Base-by-base conservation (phyloP, 768 basidiomycete species). In the Trametes gibbosa region DNA sequence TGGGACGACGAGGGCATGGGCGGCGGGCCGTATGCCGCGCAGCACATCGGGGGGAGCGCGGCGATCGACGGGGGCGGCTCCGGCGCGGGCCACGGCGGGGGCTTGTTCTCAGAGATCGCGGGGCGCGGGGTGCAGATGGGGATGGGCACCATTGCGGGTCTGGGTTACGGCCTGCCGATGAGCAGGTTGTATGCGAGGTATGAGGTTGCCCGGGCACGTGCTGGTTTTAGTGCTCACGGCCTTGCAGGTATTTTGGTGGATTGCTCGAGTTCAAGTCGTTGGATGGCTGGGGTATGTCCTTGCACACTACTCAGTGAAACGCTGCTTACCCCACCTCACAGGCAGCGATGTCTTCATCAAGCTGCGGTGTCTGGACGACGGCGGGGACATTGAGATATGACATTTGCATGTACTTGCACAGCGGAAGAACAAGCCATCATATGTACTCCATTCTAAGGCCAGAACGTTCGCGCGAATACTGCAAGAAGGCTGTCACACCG, bases 151-250 rank as follows among this genome's bases (percentile, higher is more conserved):
- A 89, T 95, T 57, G 92, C 93, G 7, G 93, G 93, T 0, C 73
- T 95, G 29, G 93, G 93, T 2, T 95, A 94, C 63, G 93, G 93
- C 0, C 73, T 91, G 53, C 89, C 89, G 12, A 90, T 91, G 89
- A 89, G 87, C 70, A 79, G 79, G 56, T 70, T 90, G 48, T 89
- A 90, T 65, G 84, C 87, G 16, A 83, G 76, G 81, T 85, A 60
- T 53, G 9, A 24, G 37, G 16, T 29, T 47, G 9, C 29, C 21
- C 41, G 51, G 2, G 40, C 14, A 35, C n/a, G 49, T 64, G 65
- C 67, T 5, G 25, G 12, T 66, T 7, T 54, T 70, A 34, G 58
- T 66, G 14, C 66, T 65, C 14, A 58, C 64, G 13, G 54, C 64
- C 61, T 66, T 17, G 60, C 53, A 86, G 84, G 63, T 95, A 95